phyloP scores from a whole-genome alignment of 208 protist species.

The Trypanosoma brucei region DNA sequence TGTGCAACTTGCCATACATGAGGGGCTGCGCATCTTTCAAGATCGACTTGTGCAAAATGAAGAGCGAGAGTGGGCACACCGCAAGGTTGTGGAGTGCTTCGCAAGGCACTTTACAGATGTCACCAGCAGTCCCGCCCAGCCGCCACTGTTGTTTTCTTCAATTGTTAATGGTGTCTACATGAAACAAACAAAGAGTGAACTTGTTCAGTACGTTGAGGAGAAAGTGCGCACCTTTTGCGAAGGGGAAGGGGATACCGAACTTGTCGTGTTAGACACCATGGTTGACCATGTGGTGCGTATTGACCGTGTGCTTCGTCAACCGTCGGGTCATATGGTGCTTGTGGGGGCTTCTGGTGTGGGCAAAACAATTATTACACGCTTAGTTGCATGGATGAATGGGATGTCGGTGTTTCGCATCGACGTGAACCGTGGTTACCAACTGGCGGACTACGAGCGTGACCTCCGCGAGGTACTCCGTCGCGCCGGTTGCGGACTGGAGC shows the following conservation, averaged over 20 bases:
- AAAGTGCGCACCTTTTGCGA: constrained; percentile 94
- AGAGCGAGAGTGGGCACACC: constrained; percentile 95
- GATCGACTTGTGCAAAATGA: constrained; percentile 91
- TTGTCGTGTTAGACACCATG: constrained; percentile 98
- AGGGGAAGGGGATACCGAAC: constrained; percentile 96
- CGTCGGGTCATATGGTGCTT: constrained; percentile 96
- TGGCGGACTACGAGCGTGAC: constrained; percentile 98
- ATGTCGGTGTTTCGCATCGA: constrained; percentile 96
- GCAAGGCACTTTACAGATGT: constrained; percentile 81
- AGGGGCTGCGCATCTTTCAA: constrained; percentile 96
- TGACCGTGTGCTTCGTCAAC: constrained; percentile 97
- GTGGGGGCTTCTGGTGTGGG: constrained; percentile 96
- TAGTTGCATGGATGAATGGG: constrained; percentile 98
- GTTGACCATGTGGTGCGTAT: constrained; percentile 98
- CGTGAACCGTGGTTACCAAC: constrained; percentile 94
- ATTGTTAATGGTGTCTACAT: constrained; percentile 92
- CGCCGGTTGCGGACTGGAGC: constrained; percentile 94
- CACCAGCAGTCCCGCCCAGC: constrained; percentile 36
- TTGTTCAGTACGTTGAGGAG: constrained; percentile 90
- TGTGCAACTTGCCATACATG: constrained; percentile 95
- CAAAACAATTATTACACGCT: constrained; percentile 97
- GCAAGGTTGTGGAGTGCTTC: constrained; percentile 69
- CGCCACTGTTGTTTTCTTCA: constrained; percentile 96
- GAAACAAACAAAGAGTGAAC: constrained; percentile 77
- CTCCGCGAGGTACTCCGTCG: constrained; percentile 94